A percentile compares a stretch with the other conserved stretches of the same genome.
These are phyloP conservation scores for Sanghuangporus baumii DNA, from an alignment of 1,284 basidiomycete genomes.

Conservation along the genomic window DNA sequence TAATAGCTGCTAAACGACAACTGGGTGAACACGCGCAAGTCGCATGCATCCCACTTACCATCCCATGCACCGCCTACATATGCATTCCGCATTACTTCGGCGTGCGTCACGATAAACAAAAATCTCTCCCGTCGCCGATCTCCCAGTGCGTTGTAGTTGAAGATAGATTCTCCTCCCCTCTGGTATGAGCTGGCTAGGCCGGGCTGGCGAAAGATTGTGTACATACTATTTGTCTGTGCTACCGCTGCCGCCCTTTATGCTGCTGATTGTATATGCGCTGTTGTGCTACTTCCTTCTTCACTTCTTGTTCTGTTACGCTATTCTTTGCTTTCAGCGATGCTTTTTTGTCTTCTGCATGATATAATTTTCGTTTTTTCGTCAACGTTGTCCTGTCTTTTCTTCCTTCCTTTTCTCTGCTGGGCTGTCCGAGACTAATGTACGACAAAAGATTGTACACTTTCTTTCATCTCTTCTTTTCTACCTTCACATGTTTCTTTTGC, in stretches of 20 bases:
- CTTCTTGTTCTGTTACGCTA: background rate
- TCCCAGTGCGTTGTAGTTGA: constrained; percentile 8
- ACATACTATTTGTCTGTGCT: background rate
- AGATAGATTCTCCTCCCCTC: constrained; percentile 15
- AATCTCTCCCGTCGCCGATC: background rate
- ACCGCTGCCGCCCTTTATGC: background rate
- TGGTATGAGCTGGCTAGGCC: constrained; percentile 16
- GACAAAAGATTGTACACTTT: constrained; percentile 1
- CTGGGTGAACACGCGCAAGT: background rate
- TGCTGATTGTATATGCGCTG: background rate
- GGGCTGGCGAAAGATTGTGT: constrained; percentile 2
- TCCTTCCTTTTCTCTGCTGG: background rate
- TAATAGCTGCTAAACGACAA: background rate
- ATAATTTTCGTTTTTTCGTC: background rate
- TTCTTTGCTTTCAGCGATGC: background rate
- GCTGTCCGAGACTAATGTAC: constrained; percentile 3
- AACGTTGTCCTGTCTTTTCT: background rate
- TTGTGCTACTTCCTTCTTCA: background rate
- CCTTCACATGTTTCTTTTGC: background rate
- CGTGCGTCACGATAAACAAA: background rate
- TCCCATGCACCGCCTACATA: background rate
- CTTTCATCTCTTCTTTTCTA: background rate
- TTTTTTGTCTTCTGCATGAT: background rate
- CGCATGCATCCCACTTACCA: background rate
- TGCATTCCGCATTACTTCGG: background rate